Conservation (phyloP, 2,329 filamentous ascomycete species). For the Microdochium nivale region DNA sequence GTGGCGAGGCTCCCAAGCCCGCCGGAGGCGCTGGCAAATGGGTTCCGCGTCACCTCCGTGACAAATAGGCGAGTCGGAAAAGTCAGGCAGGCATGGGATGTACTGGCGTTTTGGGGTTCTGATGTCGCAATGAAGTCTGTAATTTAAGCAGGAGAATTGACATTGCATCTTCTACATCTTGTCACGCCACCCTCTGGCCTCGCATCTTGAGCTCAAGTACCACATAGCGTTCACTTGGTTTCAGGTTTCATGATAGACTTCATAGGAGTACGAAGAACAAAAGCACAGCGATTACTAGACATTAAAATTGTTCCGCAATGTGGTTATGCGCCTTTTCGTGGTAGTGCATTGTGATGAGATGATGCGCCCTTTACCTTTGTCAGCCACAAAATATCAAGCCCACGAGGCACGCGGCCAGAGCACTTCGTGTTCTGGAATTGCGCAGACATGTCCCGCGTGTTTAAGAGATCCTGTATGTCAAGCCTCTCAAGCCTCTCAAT, state of each 20-base stretch:
- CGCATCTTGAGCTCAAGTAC: not conserved
- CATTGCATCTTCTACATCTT: not conserved
- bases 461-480: not conserved
- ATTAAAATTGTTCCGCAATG: too few species aligned
- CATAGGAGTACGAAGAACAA: not conserved
- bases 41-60: slow-evolving; percentile 40
- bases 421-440: too few species aligned
- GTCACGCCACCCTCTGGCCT: not conserved
- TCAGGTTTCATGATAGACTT: not conserved
- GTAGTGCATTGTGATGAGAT: too few species aligned
- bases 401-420: too few species aligned
- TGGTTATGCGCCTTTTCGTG: too few species aligned
- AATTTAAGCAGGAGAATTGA: not conserved
- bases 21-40: slow-evolving; percentile 49
- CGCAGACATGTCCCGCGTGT: not conserved
- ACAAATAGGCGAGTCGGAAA: slow-evolving; percentile 17
- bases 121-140: not conserved
- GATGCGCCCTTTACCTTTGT: too few species aligned
- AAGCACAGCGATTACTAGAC: not conserved
- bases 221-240: not conserved
- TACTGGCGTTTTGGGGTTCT: not conserved
- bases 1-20: slow-evolving; percentile 40
- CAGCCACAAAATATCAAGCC: too few species aligned
- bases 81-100: not conserved
- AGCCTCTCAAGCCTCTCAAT: not conserved